Evolutionary conservation across 2,329 filamentous ascomycete species (phyloP).

Genomic region (Alternaria brassicicola): DNA sequence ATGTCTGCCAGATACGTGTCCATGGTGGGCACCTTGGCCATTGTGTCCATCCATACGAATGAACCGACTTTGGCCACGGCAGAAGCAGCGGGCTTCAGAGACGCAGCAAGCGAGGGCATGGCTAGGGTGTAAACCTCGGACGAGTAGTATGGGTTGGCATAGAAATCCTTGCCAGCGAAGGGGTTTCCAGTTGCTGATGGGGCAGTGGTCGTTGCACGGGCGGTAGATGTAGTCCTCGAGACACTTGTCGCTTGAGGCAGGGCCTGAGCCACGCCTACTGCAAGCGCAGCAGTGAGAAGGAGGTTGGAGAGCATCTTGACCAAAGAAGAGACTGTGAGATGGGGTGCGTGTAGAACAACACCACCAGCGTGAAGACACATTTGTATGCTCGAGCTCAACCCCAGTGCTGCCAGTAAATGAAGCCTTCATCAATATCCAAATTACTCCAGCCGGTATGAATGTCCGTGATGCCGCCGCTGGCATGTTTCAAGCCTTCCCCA

Average conservation of each 20-base stretch:
- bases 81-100: constrained; percentile 58
- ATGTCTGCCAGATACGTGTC: constrained; percentile 57
- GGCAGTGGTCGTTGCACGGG: constrained; percentile 19
- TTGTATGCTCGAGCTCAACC: constrained; percentile 18
- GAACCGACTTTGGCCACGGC: constrained; percentile 58
- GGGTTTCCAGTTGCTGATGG: constrained; percentile 53
- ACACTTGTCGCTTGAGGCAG: constrained; percentile 28
- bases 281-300: constrained; percentile 23
- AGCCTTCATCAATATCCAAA: constrained; percentile 25
- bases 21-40: constrained; percentile 57
- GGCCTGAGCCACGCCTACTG: constrained; percentile 30
- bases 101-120: constrained; percentile 65
- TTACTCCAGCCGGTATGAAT: constrained; percentile 23
- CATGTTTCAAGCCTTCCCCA: constrained; percentile 1
- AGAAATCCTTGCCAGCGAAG: constrained; percentile 57
- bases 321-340: constrained; percentile 1
- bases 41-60: constrained; percentile 61
- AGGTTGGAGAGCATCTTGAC: constrained; percentile 28
- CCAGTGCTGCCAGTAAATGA: constrained; percentile 7
- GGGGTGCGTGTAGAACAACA: constrained; percentile 5
- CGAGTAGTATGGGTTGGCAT: constrained; percentile 60
- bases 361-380: constrained; percentile 12
- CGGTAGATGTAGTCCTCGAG: constrained; percentile 16
- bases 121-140: constrained; percentile 62
- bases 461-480: constrained; percentile 21